Conservation (phyloP, 129 eudicot genomes). For the Flaveria sonorensis region DNA sequence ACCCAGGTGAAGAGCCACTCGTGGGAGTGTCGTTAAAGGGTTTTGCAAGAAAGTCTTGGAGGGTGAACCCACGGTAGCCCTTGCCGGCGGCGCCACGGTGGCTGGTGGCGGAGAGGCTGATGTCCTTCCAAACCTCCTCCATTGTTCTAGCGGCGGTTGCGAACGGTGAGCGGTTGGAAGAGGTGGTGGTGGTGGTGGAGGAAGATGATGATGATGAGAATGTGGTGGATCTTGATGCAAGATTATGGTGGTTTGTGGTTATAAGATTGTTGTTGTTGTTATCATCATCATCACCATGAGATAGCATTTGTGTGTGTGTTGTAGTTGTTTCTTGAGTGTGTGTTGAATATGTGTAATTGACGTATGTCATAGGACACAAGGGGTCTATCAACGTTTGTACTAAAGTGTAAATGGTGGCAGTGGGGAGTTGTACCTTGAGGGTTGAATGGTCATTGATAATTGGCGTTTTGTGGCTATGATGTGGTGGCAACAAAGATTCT, state of each 20-base stretch:
- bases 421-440: slow-evolving; percentile 34
- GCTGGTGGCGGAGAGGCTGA: slow-evolving; percentile 43
- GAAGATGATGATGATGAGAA: background rate
- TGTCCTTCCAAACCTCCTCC: slow-evolving; percentile 78
- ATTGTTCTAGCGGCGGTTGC: slow-evolving; percentile 52
- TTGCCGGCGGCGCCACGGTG: slow-evolving; percentile 27
- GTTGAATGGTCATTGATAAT: slow-evolving; percentile 40
- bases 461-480: slow-evolving; percentile 44
- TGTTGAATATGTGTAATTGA: slow-evolving; percentile 30
- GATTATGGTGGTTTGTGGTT: slow-evolving; percentile 9
- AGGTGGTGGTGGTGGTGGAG: slow-evolving; percentile 17
- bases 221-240: too few species aligned
- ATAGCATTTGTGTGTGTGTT: slow-evolving; percentile 29
- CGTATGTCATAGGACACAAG: slow-evolving; percentile 41
- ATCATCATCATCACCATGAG: slow-evolving; percentile 15
- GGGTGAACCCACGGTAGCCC: slow-evolving; percentile 38
- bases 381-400: slow-evolving; percentile 39
- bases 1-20: slow-evolving; percentile 17
- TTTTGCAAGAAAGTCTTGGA: slow-evolving; percentile 62
- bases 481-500: slow-evolving; percentile 44
- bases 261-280: slow-evolving; percentile 4
- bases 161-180: slow-evolving; percentile 31
- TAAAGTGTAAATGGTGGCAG: slow-evolving; percentile 33
- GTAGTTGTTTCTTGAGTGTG: slow-evolving; percentile 23
- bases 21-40: slow-evolving; percentile 41